Conservation (phyloP, 768 basidiomycete species). For the Kwoniella sp. region DNA sequence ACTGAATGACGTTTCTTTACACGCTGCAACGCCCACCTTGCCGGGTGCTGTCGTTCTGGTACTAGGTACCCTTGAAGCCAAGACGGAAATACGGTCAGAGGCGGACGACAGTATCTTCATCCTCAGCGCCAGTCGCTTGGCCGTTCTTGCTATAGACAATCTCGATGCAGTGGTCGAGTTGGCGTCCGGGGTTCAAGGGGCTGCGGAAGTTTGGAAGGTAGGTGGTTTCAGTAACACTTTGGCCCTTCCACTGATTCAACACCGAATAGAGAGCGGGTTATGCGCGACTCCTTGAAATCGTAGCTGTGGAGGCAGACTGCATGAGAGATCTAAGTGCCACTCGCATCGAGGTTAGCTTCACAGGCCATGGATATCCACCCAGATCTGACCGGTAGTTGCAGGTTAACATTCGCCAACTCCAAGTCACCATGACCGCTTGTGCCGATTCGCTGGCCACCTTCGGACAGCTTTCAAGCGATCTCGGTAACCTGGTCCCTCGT, state of each 20-base stretch:
- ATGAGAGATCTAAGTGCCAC: slow-evolving; percentile 19
- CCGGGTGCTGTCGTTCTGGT: slow-evolving; percentile 66
- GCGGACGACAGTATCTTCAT: slow-evolving; percentile 59
- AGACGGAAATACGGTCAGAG: slow-evolving; percentile 68
- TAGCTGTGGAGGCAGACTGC: slow-evolving; percentile 21
- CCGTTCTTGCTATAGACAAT: slow-evolving; percentile 60
- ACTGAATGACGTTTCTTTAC: slow-evolving; percentile 64
- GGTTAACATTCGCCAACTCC: slow-evolving; percentile 24
- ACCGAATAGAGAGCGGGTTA: slow-evolving; percentile 32
- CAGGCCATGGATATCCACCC: too few relatives aligned
- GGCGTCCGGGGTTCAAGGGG: slow-evolving; percentile 32
- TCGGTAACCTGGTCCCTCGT: slow-evolving; percentile 29
- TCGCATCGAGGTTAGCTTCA: too few relatives aligned
- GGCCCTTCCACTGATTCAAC: slow-evolving; percentile 27
- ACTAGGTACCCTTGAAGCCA: slow-evolving; percentile 63
- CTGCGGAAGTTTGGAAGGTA: slow-evolving; percentile 66
- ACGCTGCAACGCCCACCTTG: slow-evolving; percentile 58
- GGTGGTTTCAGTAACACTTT: slow-evolving; percentile 24
- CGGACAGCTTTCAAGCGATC: slow-evolving; percentile 31
- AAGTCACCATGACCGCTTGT: slow-evolving; percentile 41
- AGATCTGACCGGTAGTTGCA: too few relatives aligned
- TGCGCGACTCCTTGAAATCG: slow-evolving; percentile 31
- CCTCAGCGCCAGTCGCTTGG: slow-evolving; percentile 55
- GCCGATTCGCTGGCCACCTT: slow-evolving; percentile 49
- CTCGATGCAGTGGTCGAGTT: slow-evolving; percentile 44